phyloP scores from a whole-genome alignment of 2,329 filamentous ascomycete genomes.

The Tympanopsis confertula region DNA sequence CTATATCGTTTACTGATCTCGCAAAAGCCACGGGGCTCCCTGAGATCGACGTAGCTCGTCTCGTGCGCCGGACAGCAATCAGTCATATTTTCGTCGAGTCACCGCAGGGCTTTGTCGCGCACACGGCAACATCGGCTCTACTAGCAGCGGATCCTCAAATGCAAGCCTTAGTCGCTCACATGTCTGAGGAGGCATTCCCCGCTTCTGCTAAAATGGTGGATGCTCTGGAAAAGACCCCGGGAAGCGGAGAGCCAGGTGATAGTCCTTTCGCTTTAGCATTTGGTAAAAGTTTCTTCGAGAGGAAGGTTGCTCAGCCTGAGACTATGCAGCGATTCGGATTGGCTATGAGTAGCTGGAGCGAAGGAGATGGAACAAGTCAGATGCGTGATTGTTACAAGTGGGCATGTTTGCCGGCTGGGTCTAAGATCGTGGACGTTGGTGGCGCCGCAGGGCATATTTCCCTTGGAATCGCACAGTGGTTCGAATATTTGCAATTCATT shows the following conservation, averaged over 20 bases:
- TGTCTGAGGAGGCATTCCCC: conserved; percentile 1
- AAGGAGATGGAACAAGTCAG: neutral
- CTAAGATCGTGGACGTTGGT: neutral
- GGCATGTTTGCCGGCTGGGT: neutral
- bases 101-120: conserved; percentile 1
- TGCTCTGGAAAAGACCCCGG: neutral
- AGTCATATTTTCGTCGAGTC: no score
- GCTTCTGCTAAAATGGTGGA: conserved; percentile 1
- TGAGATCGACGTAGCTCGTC: no score
- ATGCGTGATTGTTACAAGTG: conserved; percentile 1
- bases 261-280: neutral
- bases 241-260: neutral
- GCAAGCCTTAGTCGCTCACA: neutral
- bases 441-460: no score
- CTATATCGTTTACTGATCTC: no score
- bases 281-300: conserved; percentile 1
- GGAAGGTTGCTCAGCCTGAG: neutral
- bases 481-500: no score
- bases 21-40: no score
- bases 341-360: neutral
- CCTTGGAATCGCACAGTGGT: no score
- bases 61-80: no score
- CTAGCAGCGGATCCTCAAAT: no score
- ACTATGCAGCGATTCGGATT: conserved; percentile 1
- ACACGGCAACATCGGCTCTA: no score